Evolutionary conservation across 2,329 filamentous ascomycete genomes (phyloP), one percentile per base, ranked within the genome.

Genomic region (Lecanicillium sp.): DNA sequence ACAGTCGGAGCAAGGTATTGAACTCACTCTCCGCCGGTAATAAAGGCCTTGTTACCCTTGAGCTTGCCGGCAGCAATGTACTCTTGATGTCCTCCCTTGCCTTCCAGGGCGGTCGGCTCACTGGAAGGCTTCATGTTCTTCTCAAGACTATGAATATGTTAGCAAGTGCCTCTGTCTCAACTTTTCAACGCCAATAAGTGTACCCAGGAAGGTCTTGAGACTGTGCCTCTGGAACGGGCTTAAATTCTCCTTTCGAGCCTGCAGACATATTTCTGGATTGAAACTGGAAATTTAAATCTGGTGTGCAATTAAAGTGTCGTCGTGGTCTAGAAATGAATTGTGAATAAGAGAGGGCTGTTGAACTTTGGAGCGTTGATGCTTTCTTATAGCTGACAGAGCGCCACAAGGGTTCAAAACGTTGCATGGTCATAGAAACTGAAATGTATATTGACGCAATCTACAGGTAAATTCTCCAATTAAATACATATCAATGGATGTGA

Each of bases 11-110:
- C 7, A 36, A 28, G 13, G 27, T 12, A 4, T 5, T 13, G 12
- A 5, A 55, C 69, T 45, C 53, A 73, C 69, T 76, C 73, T 48
- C 73, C 73, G 3, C 71, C 72, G 0, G 71, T 76, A 42, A 77
- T 71, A 7, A 76, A 48, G 3, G 65, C 69, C 30, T 72, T 74
- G 48, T 63, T 64, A 7, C 62, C 65, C 25, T 63, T 63, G 33
- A 77, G 53, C 44, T 73, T 75, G 13, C 60, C 63, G 2, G 66
- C 67, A 0, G 68, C 69, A 5, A 47, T 42, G 15, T 65, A 64
- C 30, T 68, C 64, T 4, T 57, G 44, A 17, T 63, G 53, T 8
- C 51, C 43, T 17, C 50, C 47, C 34, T 60, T 59, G 16, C 63
- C 64, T 37, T 67, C 59, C 2, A 66, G 54, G 28, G 56, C 60